Evolutionary conservation across 108 stramenopile genomes (phyloP), one percentile per base, ranked within the genome.

Genomic region (Nitzschia sp.): DNA sequence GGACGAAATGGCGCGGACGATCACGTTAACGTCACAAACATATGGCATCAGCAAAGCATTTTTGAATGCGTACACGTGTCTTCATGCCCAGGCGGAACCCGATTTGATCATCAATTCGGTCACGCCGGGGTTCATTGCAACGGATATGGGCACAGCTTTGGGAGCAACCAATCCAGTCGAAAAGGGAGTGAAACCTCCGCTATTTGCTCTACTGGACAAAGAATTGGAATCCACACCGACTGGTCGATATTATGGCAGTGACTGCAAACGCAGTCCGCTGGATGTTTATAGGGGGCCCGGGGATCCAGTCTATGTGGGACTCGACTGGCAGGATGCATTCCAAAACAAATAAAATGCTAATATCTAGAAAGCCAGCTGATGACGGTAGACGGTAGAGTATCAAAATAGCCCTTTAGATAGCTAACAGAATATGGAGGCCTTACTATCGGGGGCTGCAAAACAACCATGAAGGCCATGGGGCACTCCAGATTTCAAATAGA

Each of bases 161-260:
- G 80, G 74, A 15, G 87, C 84, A 11, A 79, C 60, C 53, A 88
- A 88, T 53, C 32, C 58, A 21, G 81, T 84, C 4, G 66, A 80
- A 21, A 69, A 85, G 23, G 87, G 87, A n/a, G 80, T 82, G 21
- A 63, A 73, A 0, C 52, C 80, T 11, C 48, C 78, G 22, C 26
- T 26, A 2, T 75, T 76, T 47, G 47, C 54, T 13, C 54, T 88
- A 22, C 75, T 88, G 33, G 72, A 83, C 16, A 63, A 71, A 26
- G 66, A 83, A 31, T 26, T 60, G 25, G 73, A 66, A 5, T 29
- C 32, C 13, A 25, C 62, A 9, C 79, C 79, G 6, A 72, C 69
- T 64, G 87, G 87, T 26, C 75, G 73, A 50, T 88, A 82, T 52
- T 88, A 81, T 75, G 87, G 87, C 28, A 80, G 79, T 33, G 87